Base-by-base conservation (phyloP, 2,329 filamentous ascomycete species). In the Botrytis elliptica region DNA sequence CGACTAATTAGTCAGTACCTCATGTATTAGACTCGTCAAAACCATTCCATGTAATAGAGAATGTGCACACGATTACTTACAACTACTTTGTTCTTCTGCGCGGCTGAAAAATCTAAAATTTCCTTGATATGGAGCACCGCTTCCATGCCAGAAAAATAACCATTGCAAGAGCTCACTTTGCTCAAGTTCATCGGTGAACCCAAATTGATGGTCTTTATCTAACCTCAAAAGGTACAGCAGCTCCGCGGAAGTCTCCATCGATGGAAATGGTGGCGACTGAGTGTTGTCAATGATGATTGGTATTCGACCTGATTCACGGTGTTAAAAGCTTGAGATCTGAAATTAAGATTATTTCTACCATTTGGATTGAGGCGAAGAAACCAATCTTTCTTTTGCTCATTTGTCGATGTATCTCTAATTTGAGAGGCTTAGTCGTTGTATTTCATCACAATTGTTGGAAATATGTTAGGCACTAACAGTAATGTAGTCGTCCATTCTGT, bases 351-450 rank as follows among this genome's bases (percentile, higher is more conserved):
- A 0, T 46, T 3, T 22, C 22, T 46, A 33, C 55, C 55, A 4
- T 57, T 57, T 18, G 55, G n/a, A 29, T 57, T 57, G 18, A 57
- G 55, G 29, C 55, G 14, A 29, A 57, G 29, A 29, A 57, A 57
- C 55, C 55, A 57, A 20, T 57, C 55, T 57, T 57, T 57, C 40
- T 57, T 57, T 57, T 57, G 55, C 55, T 57, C 55, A 33, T 57
- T 18, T 7, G 55, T 57, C 29, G 55, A 57, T 33, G n/a, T 29
- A 57, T 57, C 44, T 9, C 44, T 46, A 46, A 46, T 46, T 22
- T 9, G 18, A 22, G 7, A 4, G 7, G 44, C 6, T 46, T 22
- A 46, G 44, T 46, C 6, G 44, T 22, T 20, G 20, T 20, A 22
- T 20, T 22, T 46, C 8, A 20, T 46, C 20, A 9, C 44, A 20